Percentiles rank a stretch among this genome's conserved stretches.
Conservation (phyloP, 169 alveolate species). For the Cryptosporidium bovis region DNA sequence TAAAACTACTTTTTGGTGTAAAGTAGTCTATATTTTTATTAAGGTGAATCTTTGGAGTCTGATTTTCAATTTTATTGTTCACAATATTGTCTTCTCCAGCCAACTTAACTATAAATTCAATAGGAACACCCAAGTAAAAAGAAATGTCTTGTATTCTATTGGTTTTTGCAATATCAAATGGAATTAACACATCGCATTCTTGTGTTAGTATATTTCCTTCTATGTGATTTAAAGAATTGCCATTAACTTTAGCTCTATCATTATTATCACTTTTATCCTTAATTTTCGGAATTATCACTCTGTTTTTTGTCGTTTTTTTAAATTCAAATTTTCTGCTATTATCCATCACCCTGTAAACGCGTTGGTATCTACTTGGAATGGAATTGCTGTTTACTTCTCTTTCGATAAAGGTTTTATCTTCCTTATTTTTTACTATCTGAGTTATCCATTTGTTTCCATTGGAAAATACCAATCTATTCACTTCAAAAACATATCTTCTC, state of each 20-base stretch:
- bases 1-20: slow-evolving; percentile 45
- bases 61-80: neutral
- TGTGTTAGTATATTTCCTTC: no score
- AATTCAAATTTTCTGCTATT: neutral
- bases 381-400: neutral
- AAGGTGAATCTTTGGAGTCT: neutral
- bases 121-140: neutral
- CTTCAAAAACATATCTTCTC: slow-evolving; percentile 10
- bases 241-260: no score
- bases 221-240: no score
- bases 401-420: neutral
- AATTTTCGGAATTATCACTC: no score
- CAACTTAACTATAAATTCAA: neutral
- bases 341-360: neutral
- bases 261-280: no score
- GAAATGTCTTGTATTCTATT: neutral
- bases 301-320: neutral
- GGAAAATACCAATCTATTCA: neutral
- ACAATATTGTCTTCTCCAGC: neutral
- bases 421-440: slow-evolving; percentile 4
- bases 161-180: neutral
- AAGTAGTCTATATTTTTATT: slow-evolving; percentile 4
- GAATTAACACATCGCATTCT: neutral
- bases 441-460: slow-evolving; percentile 19
- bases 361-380: neutral